phyloP scores from a whole-genome alignment of 495 filamentous ascomycete genomes.

The Xylaria nigripes region DNA sequence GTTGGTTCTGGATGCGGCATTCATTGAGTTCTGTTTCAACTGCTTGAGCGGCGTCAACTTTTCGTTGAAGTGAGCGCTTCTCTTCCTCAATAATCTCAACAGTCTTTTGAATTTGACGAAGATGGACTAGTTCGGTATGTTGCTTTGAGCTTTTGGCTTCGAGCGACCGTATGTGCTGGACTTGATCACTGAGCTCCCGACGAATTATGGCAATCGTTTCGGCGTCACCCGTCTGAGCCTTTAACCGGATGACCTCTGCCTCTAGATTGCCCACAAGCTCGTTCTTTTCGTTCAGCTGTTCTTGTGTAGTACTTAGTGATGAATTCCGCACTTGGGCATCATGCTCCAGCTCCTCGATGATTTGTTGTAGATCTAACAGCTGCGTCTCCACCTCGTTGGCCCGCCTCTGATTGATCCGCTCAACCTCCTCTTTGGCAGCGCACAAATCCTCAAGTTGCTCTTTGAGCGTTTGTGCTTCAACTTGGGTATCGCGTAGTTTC shows the following conservation, averaged over 20 bases:
- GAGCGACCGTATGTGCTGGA: constrained; percentile 75
- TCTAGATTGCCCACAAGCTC: constrained; percentile 63
- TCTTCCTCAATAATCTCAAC: constrained; percentile 95
- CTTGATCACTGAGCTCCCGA: constrained; percentile 77
- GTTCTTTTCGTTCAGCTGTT: constrained; percentile 59
- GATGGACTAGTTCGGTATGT: constrained; percentile 65
- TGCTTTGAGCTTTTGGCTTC: constrained; percentile 78
- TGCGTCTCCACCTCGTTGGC: constrained; percentile 63
- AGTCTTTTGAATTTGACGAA: constrained; percentile 69
- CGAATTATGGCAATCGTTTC: constrained; percentile 76
- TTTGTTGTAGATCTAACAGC: constrained; percentile 56
- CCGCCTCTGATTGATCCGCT: constrained; percentile 61
- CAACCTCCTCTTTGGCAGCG: constrained; percentile 60
- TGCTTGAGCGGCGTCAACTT: constrained; percentile 64
- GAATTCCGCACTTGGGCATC: constrained; percentile 59
- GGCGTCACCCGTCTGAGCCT: constrained; percentile 74
- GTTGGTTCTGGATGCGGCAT: constrained; percentile 69
- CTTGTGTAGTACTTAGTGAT: constrained; percentile 56
- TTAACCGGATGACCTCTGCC: constrained; percentile 71
- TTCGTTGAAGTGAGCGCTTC: constrained; percentile 74
- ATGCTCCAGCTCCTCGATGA: constrained; percentile 60
- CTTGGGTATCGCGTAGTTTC: constrained; percentile 59
- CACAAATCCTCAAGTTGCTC: constrained; percentile 74
- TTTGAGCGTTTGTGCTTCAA: constrained; percentile 59
- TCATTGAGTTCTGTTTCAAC: constrained; percentile 69